A percentile compares a stretch with the other conserved stretches of the same genome.
Evolutionary conservation across 192 early-diverging fungal genomes (phyloP).

Genomic region (Lobosporangium transversale): DNA sequence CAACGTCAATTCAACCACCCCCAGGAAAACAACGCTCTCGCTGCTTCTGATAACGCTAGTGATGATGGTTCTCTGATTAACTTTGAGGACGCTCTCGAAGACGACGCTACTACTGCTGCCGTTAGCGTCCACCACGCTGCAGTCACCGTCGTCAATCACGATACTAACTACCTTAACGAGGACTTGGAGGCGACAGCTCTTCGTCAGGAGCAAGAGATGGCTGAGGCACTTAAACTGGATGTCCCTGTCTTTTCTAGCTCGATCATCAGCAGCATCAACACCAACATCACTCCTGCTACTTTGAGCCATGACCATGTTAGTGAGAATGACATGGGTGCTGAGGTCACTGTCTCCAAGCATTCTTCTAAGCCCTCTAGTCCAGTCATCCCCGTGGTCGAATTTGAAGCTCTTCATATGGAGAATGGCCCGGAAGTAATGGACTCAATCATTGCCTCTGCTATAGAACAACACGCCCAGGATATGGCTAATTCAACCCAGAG

Average conservation of each 20-base stretch:
- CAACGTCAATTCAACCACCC: background rate
- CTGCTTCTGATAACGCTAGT: slow-evolving; percentile 3
- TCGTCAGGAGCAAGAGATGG: slow-evolving; percentile 36
- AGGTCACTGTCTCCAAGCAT: background rate
- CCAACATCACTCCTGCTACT: too few species aligned
- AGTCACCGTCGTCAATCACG: background rate
- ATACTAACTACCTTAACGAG: slow-evolving; percentile 11
- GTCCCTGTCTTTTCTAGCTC: slow-evolving; percentile 25
- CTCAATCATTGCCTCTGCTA: slow-evolving; percentile 48
- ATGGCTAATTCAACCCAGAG: slow-evolving; percentile 7
- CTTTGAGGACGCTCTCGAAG: slow-evolving; percentile 22
- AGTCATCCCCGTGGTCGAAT: slow-evolving; percentile 27
- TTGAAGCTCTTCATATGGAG: slow-evolving; percentile 39
- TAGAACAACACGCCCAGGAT: slow-evolving; percentile 47
- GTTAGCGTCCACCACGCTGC: background rate
- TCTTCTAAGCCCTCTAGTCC: slow-evolving; percentile 23
- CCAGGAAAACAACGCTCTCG: background rate
- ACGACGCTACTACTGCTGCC: background rate
- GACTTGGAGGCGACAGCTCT: slow-evolving; percentile 10
- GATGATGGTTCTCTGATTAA: slow-evolving; percentile 48
- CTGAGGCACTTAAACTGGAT: slow-evolving; percentile 15
- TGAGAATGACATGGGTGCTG: background rate
- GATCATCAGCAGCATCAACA: background rate
- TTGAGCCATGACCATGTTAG: too few species aligned
- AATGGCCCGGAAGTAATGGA: slow-evolving; percentile 40